A percentile compares a stretch with the other conserved stretches of the same genome.
Evolutionary conservation across 2,329 filamentous ascomycete species (phyloP).

Genomic region (Neurospora sp.): DNA sequence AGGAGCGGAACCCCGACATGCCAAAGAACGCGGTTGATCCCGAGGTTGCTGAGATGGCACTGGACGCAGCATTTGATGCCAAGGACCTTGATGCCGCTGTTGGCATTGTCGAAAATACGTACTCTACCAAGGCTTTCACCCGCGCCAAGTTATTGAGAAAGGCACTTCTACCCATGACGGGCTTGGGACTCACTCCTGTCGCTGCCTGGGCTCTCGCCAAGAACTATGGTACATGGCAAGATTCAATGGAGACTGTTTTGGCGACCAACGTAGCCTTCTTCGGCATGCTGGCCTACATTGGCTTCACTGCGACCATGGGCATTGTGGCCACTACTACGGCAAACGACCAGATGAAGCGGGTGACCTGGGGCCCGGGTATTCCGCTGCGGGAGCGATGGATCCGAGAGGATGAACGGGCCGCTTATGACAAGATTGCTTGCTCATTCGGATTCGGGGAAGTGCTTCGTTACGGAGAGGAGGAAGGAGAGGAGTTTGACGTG

Average conservation of each 20-base stretch:
- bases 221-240: slow-evolving; percentile 56
- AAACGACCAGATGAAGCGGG: slow-evolving; percentile 91
- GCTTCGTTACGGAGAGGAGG: slow-evolving; percentile 77
- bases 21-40: slow-evolving; percentile 62
- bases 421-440: slow-evolving; percentile 74
- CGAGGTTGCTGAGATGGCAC: slow-evolving; percentile 60
- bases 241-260: slow-evolving; percentile 63
- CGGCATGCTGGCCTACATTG: slow-evolving; percentile 74
- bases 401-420: slow-evolving; percentile 80
- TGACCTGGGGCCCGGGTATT: slow-evolving; percentile 80
- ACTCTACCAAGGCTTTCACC: slow-evolving; percentile 55
- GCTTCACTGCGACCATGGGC: slow-evolving; percentile 72
- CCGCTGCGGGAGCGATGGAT: slow-evolving; percentile 76
- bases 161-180: slow-evolving; percentile 48
- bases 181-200: slow-evolving; percentile 49
- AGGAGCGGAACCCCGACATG: slow-evolving; percentile 55
- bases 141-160: slow-evolving; percentile 58
- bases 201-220: slow-evolving; percentile 63
- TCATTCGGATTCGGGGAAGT: slow-evolving; percentile 87
- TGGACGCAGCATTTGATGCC: slow-evolving; percentile 69
- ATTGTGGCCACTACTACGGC: slow-evolving; percentile 75
- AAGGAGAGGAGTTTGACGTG: slow-evolving; percentile 80
- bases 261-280: slow-evolving; percentile 73
- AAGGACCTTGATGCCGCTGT: slow-evolving; percentile 72
- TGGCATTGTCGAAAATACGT: slow-evolving; percentile 61